Evolutionary conservation across 768 basidiomycete species (phyloP).

Genomic region (Collybia mongolica): DNA sequence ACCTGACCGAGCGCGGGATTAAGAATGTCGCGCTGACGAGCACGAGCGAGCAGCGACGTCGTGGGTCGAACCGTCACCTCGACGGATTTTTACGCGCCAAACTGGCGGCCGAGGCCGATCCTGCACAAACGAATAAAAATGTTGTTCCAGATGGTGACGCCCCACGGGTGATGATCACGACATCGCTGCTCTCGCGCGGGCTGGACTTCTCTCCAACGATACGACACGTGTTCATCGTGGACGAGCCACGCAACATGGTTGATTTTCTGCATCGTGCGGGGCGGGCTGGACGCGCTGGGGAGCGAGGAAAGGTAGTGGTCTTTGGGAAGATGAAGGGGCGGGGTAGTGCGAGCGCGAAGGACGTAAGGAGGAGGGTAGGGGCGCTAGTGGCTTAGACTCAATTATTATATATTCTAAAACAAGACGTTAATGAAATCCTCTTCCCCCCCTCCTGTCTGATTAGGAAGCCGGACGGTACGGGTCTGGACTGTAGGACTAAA

Average conservation of each 20-base stretch:
- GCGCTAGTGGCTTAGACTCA: conserved; percentile 25
- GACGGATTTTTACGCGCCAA: conserved; percentile 61
- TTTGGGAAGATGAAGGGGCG: conserved; percentile 72
- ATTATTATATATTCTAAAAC: too few relatives aligned
- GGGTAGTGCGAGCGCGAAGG: conserved; percentile 51
- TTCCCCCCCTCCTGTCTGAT: too few relatives aligned
- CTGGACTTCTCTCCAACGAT: conserved; percentile 82
- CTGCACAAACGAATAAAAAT: conserved; percentile 4
- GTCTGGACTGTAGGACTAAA: too few relatives aligned
- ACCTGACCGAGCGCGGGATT: conserved; percentile 60
- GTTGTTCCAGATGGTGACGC: conserved; percentile 13
- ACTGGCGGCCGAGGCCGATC: conserved; percentile 8
- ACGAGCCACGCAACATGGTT: conserved; percentile 85
- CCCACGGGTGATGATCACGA: conserved; percentile 80
- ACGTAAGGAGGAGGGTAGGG: conserved; percentile 49
- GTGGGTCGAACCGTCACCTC: conserved; percentile 77
- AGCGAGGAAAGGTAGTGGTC: conserved; percentile 67
- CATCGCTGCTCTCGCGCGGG: conserved; percentile 87
- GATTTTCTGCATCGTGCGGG: conserved; percentile 94
- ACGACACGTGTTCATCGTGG: conserved; percentile 82
- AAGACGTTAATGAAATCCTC: too few relatives aligned
- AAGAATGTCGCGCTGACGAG: conserved; percentile 67
- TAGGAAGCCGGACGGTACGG: too few relatives aligned
- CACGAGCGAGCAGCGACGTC: conserved; percentile 50
- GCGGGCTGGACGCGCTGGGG: conserved; percentile 73